These are phyloP conservation scores for Kockovaella imperatae DNA, from an alignment of 768 basidiomycete genomes.

Conservation along the genomic window DNA sequence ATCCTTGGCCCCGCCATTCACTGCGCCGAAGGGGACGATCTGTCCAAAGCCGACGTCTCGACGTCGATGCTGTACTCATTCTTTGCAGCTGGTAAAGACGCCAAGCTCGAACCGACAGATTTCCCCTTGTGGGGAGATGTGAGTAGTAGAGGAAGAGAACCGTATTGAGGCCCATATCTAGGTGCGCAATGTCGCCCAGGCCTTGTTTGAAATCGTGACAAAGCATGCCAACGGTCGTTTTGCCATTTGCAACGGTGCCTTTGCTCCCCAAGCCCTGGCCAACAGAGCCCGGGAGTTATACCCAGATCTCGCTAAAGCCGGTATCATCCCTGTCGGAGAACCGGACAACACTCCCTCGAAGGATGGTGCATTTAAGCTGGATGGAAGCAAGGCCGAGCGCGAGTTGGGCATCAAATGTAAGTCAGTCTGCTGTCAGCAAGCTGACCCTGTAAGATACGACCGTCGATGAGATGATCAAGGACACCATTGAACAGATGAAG, in stretches of 20 bases:
- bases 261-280: background rate
- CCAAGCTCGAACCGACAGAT: constrained; percentile 2
- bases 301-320: constrained; percentile 1
- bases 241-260: background rate
- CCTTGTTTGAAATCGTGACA: constrained; percentile 13
- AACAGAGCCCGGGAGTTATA: background rate
- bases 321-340: background rate
- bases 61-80: constrained; percentile 2
- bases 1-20: constrained; percentile 29
- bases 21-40: constrained; percentile 1
- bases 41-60: constrained; percentile 10
- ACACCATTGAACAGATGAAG: background rate
- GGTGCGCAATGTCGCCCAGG: constrained; percentile 18
- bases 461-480: constrained; percentile 1
- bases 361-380: constrained; percentile 2
- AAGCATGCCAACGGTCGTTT: background rate
- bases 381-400: constrained; percentile 1
- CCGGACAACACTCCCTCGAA: background rate
- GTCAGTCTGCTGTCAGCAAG: background rate
- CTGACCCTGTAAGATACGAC: background rate
- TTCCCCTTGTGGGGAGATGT: constrained; percentile 13
- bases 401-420: constrained; percentile 9
- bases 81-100: constrained; percentile 8
- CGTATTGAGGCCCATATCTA: too few relatives aligned
- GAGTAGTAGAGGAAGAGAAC: too few relatives aligned